Evolutionary conservation across 345 rosid species (phyloP).

Genomic region (Brassica nigra): DNA sequence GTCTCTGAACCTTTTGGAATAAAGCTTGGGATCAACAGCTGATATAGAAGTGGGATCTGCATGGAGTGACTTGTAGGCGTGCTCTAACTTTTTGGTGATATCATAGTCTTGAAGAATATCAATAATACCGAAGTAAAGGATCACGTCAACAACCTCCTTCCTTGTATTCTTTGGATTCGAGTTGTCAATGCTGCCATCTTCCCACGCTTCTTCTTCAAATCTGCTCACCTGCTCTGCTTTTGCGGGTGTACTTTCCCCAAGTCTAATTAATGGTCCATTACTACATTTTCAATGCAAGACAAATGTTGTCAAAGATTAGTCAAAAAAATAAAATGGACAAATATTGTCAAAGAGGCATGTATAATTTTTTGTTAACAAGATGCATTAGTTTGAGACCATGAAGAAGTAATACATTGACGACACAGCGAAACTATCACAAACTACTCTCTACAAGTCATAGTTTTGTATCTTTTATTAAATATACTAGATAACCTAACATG

Average conservation of each 20-base stretch:
- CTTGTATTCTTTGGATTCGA: slow-evolving; percentile 28
- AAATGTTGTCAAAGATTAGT: background rate
- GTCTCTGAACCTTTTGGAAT: slow-evolving; percentile 63
- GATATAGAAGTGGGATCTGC: slow-evolving; percentile 64
- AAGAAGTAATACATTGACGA: background rate
- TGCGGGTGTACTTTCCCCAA: slow-evolving; percentile 61
- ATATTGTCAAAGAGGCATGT: background rate
- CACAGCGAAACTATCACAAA: background rate
- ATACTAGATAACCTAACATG: too few relatives aligned
- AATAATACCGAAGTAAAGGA: slow-evolving; percentile 64
- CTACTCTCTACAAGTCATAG: background rate
- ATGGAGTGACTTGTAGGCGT: slow-evolving; percentile 67
- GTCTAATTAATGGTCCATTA: slow-evolving; percentile 52
- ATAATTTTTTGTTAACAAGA: background rate
- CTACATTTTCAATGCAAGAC: slow-evolving; percentile 22
- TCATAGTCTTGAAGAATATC: slow-evolving; percentile 71
- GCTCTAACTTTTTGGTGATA: slow-evolving; percentile 68
- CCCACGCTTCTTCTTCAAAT: slow-evolving; percentile 40
- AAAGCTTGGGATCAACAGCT: slow-evolving; percentile 70
- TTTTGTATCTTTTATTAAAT: background rate
- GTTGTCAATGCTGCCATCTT: slow-evolving; percentile 34
- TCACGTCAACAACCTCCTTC: slow-evolving; percentile 52
- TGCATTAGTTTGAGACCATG: background rate
- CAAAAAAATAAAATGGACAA: too few relatives aligned
- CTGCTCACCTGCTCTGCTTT: slow-evolving; percentile 52